phyloP scores from a whole-genome alignment of 2,329 filamentous ascomycete genomes.

The Venturia oleaginea region DNA sequence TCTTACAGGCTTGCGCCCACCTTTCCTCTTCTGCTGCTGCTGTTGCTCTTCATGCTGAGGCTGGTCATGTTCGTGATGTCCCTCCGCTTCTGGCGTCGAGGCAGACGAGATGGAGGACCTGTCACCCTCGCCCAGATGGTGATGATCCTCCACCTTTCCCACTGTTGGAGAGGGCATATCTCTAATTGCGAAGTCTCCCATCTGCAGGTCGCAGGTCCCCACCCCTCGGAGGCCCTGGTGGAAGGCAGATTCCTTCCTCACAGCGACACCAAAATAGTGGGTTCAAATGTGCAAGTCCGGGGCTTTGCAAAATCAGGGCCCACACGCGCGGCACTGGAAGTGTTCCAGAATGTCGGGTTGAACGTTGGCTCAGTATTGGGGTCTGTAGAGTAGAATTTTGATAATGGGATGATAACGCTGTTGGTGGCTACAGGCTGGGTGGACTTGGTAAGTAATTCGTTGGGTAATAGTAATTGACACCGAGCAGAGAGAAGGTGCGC shows the following conservation, averaged over 20 bases:
- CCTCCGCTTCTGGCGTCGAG: slow-evolving; percentile 40
- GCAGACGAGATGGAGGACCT: slow-evolving; percentile 35
- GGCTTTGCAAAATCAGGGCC: slow-evolving; percentile 14
- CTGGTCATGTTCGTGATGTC: slow-evolving; percentile 20
- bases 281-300: slow-evolving; percentile 22
- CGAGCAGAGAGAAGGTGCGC: slow-evolving; percentile 18
- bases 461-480: slow-evolving; percentile 34
- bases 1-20: slow-evolving; percentile 90
- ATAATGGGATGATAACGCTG: slow-evolving; percentile 37
- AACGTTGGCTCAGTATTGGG: not conserved
- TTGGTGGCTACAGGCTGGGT: slow-evolving; percentile 27
- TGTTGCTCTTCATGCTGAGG: slow-evolving; percentile 36
- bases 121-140: slow-evolving; percentile 26
- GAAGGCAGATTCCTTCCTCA: slow-evolving; percentile 14
- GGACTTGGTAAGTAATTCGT: slow-evolving; percentile 37
- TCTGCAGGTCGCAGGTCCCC: slow-evolving; percentile 41
- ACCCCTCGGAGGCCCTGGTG: slow-evolving; percentile 14
- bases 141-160: slow-evolving; percentile 35
- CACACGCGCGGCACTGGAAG: slow-evolving; percentile 16
- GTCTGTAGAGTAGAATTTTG: slow-evolving; percentile 20
- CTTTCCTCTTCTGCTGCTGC: slow-evolving; percentile 78
- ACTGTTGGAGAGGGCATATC: slow-evolving; percentile 30
- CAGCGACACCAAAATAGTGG: slow-evolving; percentile 17
- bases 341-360: slow-evolving; percentile 3
- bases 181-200: slow-evolving; percentile 37